A percentile compares a stretch with the other conserved stretches of the same genome.
Conservation (phyloP, 768 basidiomycete genomes). For the Termitomyces sp. region DNA sequence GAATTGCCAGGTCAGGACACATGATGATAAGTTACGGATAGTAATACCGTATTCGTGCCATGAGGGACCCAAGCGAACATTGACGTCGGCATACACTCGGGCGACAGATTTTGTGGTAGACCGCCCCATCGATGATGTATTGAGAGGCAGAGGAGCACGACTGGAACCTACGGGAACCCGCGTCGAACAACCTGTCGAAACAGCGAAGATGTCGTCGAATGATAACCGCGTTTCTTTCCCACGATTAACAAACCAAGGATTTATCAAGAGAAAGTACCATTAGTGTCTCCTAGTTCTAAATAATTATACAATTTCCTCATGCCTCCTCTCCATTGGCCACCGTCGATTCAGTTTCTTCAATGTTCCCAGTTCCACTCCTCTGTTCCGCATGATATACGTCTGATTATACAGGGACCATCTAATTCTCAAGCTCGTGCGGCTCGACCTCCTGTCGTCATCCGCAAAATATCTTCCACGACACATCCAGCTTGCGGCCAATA, state of each 20-base stretch:
- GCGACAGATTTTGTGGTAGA: constrained; percentile 73
- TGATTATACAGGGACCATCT: constrained; percentile 28
- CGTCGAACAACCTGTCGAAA: background rate
- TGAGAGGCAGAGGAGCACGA: constrained; percentile 4
- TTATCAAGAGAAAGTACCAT: background rate
- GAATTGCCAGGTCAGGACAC: constrained; percentile 17
- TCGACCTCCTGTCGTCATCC: constrained; percentile 45
- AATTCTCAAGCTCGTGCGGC: background rate
- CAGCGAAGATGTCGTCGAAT: constrained; percentile 11
- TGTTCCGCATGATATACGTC: constrained; percentile 37
- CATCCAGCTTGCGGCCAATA: constrained; percentile 80
- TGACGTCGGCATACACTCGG: constrained; percentile 86
- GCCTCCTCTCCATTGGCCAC: constrained; percentile 31
- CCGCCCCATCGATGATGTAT: constrained; percentile 52
- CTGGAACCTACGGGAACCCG: constrained; percentile 5
- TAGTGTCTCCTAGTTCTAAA: background rate
- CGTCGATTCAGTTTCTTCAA: constrained; percentile 47
- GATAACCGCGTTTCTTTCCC: constrained; percentile 20
- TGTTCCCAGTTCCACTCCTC: constrained; percentile 52
- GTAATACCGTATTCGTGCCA: constrained; percentile 93
- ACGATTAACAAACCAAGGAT: constrained; percentile 14
- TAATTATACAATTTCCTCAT: background rate
- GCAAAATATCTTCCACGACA: constrained; percentile 40
- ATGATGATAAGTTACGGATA: constrained; percentile 11
- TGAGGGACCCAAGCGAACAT: constrained; percentile 77